Evolutionary conservation across 192 early-diverging fungal genomes (phyloP).

Genomic region (Coemansia asiatica): DNA sequence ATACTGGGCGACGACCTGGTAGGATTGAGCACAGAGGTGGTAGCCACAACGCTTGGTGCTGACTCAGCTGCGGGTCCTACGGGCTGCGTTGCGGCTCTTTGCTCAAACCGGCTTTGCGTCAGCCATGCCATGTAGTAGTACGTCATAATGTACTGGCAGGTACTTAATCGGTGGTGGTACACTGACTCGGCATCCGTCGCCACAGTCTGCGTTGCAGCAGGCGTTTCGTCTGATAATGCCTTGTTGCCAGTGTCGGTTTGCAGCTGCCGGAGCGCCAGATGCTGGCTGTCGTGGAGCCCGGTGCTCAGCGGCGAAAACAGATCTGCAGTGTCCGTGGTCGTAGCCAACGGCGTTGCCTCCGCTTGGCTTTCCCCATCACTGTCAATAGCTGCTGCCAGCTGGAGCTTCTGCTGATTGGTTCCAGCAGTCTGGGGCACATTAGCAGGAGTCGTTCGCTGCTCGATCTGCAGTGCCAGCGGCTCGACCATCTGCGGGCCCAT

Average conservation of each 20-base stretch:
- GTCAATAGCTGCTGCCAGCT: not conserved
- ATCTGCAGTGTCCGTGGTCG: not conserved
- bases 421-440: too few relatives aligned
- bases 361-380: not conserved
- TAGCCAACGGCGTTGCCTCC: not conserved
- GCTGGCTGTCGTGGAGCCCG: constrained; percentile 11
- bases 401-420: not conserved
- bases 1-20: not conserved
- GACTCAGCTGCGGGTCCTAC: constrained; percentile 19
- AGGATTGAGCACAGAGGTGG: not conserved
- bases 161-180: constrained; percentile 1
- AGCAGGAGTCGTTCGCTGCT: constrained; percentile 26
- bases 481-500: constrained; percentile 51
- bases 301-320: constrained; percentile 8
- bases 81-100: constrained; percentile 29
- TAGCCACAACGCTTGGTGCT: not conserved
- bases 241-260: not conserved
- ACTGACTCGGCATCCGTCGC: not conserved
- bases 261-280: constrained; percentile 9
- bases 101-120: constrained; percentile 43
- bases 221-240: constrained; percentile 3
- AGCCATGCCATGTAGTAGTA: constrained; percentile 53
- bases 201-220: not conserved
- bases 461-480: constrained; percentile 46
- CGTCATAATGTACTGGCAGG: constrained; percentile 38